Percentiles rank a stretch among this genome's conserved stretches.
Conservation (phyloP, 306 rosid genomes). For the Ochetophila trinervis region DNA sequence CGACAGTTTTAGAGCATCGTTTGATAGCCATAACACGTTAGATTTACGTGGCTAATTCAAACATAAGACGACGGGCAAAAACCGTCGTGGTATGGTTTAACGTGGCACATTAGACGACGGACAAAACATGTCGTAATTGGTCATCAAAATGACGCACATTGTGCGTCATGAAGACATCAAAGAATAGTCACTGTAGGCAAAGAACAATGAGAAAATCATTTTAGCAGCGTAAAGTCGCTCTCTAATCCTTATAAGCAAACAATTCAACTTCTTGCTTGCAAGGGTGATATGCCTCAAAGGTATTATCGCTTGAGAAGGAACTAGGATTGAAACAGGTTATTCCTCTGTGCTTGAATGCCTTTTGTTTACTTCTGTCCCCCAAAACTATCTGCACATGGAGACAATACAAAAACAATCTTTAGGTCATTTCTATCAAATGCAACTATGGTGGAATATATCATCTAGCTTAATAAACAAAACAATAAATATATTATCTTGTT, state of each 20-base stretch:
- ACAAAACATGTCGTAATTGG: too few species aligned
- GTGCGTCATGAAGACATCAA: too few species aligned
- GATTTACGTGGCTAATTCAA: too few species aligned
- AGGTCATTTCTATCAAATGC: constrained; percentile 19
- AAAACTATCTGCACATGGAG: constrained; percentile 61
- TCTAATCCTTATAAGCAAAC: constrained; percentile 51
- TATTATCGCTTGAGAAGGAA: constrained; percentile 72
- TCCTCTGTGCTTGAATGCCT: constrained; percentile 90
- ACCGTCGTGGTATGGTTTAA: too few species aligned
- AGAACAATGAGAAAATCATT: constrained; percentile 5
- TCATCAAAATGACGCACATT: too few species aligned
- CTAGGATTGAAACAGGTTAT: constrained; percentile 87
- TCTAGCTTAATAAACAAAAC: too few species aligned
- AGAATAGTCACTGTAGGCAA: not conserved
- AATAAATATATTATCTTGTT: not conserved
- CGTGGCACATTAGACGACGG: too few species aligned
- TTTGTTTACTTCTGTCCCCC: constrained; percentile 83
- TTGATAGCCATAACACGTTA: too few species aligned
- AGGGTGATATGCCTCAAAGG: constrained; percentile 84
- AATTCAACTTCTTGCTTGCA: constrained; percentile 85
- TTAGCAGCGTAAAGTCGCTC: not conserved
- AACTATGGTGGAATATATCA: not conserved
- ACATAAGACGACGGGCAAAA: too few species aligned
- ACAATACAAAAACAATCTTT: constrained; percentile 13
- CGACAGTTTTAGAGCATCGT: too few species aligned